A percentile compares a stretch with the other conserved stretches of the same genome.
These are phyloP conservation scores for Melaleuca quinquenervia DNA, from an alignment of 345 rosid species.

Conservation along the genomic window DNA sequence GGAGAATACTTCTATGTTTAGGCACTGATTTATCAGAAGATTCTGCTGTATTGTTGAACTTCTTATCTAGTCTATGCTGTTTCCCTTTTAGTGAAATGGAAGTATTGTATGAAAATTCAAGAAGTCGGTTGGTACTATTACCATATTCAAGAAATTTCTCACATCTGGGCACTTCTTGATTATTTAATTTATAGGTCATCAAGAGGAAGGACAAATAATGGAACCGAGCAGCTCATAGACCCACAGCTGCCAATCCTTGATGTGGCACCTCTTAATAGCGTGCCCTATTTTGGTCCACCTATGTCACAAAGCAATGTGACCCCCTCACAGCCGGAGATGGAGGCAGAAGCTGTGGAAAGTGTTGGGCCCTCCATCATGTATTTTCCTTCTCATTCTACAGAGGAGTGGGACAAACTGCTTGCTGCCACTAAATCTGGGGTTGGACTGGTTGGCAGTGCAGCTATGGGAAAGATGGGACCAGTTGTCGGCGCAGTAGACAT, in stretches of 20 bases:
- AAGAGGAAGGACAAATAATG: conserved; percentile 5
- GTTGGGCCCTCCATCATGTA: conserved; percentile 37
- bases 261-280: conserved; percentile 54
- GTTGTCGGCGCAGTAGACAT: conserved; percentile 44
- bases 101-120: neutral
- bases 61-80: neutral
- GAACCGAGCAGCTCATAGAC: conserved; percentile 7
- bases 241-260: conserved; percentile 22
- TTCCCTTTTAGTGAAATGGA: neutral
- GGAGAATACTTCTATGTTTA: neutral
- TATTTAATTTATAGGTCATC: conserved; percentile 7
- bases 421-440: conserved; percentile 30
- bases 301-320: conserved; percentile 4
- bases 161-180: neutral
- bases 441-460: conserved; percentile 58
- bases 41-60: neutral
- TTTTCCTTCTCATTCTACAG: conserved; percentile 37
- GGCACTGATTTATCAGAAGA: neutral
- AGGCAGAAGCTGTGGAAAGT: conserved; percentile 10
- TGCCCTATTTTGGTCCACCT: conserved; percentile 54
- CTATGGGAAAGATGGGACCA: conserved; percentile 53
- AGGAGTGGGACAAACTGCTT: conserved; percentile 26
- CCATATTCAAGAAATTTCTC: neutral
- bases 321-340: conserved; percentile 6
- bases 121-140: neutral